Conservation (phyloP, 176 grass and related monocot species). For the Lolium multiflorum region DNA sequence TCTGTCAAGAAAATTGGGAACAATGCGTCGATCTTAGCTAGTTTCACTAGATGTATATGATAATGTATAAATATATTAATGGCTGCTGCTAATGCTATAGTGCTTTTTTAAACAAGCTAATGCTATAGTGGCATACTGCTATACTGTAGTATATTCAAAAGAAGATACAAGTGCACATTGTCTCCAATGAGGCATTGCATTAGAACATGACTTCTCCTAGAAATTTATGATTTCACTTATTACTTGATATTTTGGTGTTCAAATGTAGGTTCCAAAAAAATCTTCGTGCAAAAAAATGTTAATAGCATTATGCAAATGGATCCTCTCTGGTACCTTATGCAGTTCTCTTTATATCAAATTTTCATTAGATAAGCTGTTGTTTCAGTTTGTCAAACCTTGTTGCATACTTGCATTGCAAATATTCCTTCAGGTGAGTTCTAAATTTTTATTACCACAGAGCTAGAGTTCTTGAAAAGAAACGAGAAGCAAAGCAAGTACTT, state of each 20-base stretch:
- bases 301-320: not conserved
- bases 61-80: not conserved
- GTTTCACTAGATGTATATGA: not conserved
- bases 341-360: constrained; percentile 5
- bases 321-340: not conserved
- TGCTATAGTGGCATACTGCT: not conserved
- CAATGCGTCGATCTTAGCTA: not conserved
- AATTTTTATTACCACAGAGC: not conserved
- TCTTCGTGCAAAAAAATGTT: no score
- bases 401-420: constrained; percentile 1
- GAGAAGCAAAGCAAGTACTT: not conserved
- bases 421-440: not conserved
- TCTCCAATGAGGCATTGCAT: not conserved
- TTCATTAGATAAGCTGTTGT: not conserved
- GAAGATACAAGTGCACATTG: not conserved
- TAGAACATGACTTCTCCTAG: not conserved
- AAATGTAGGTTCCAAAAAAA: constrained; percentile 17
- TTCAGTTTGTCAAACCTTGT: not conserved
- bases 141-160: not conserved
- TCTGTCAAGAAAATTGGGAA: constrained; percentile 11
- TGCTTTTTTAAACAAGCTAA: not conserved
- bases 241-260: not conserved
- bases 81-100: not conserved
- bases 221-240: not conserved
- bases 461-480: constrained; percentile 5